phyloP scores from a whole-genome alignment of 2,329 filamentous ascomycete species.

The Cytospora mali region DNA sequence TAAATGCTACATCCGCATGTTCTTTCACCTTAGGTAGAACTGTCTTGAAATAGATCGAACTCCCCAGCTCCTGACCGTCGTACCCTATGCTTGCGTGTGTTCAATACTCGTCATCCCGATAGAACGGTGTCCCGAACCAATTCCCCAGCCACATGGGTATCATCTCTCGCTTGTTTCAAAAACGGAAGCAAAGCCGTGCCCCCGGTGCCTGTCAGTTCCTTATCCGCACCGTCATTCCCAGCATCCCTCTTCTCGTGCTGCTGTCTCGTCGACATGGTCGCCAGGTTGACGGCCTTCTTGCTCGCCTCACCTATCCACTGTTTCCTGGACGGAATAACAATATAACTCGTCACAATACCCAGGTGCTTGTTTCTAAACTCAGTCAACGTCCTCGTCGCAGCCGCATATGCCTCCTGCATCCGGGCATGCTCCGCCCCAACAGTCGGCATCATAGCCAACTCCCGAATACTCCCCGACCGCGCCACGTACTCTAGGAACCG shows the following conservation, averaged over 20 bases:
- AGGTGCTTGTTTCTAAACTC: slow-evolving; percentile 84
- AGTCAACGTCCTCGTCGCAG: slow-evolving; percentile 73
- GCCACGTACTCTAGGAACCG: slow-evolving; percentile 75
- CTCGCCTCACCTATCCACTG: slow-evolving; percentile 37
- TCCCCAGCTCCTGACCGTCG: background rate
- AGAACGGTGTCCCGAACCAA: slow-evolving; percentile 17
- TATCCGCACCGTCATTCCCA: slow-evolving; percentile 36
- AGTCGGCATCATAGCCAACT: slow-evolving; percentile 60
- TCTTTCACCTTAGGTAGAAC: too few species aligned
- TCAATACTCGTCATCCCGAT: background rate
- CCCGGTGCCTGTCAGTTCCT: slow-evolving; percentile 77
- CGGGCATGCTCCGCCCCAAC: slow-evolving; percentile 52
- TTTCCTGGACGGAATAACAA: slow-evolving; percentile 73
- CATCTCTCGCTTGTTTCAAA: slow-evolving; percentile 83
- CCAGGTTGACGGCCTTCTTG: slow-evolving; percentile 29
- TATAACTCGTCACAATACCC: slow-evolving; percentile 86
- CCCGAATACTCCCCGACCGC: slow-evolving; percentile 72
- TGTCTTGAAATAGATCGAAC: background rate
- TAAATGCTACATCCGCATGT: too few species aligned
- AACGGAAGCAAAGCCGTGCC: slow-evolving; percentile 89
- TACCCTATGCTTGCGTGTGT: too few species aligned
- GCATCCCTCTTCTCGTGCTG: slow-evolving; percentile 24
- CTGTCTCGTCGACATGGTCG: slow-evolving; percentile 23
- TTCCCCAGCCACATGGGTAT: slow-evolving; percentile 58
- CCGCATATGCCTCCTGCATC: slow-evolving; percentile 61